Conservation (phyloP, 75 land plant genomes). For the Picea glauca region DNA sequence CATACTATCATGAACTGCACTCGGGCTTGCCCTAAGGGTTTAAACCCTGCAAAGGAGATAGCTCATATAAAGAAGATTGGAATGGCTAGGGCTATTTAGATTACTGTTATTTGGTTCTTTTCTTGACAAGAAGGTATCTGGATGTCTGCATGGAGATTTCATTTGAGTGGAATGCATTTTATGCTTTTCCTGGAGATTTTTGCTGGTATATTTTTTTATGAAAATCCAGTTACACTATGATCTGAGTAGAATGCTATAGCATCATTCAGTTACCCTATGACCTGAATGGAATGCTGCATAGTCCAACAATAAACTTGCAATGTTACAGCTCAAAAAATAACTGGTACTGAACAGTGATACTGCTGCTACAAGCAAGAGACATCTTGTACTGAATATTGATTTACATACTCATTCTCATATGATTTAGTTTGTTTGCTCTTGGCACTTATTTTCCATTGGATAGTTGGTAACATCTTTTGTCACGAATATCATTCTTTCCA, state of each 20-base stretch:
- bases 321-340: background rate
- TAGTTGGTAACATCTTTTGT: background rate
- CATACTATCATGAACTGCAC: constrained; percentile 88
- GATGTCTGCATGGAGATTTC: background rate
- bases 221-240: background rate
- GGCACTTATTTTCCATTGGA: background rate
- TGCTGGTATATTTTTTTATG: background rate
- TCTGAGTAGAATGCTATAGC: background rate
- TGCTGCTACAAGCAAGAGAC: background rate
- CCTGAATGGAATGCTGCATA: constrained; percentile 2
- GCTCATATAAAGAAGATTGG: constrained; percentile 41
- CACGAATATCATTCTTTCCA: background rate
- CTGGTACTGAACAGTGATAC: background rate
- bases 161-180: background rate
- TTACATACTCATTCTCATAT: background rate
- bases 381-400: background rate
- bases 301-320: background rate
- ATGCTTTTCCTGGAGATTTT: background rate
- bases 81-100: background rate
- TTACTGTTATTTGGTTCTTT: background rate
- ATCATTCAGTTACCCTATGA: background rate
- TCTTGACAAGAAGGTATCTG: constrained; percentile 2
- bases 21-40: constrained; percentile 80
- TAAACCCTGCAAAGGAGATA: constrained; percentile 85
- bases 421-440: background rate